phyloP scores from a whole-genome alignment of 1,284 basidiomycete species.

The Cystobasidium pallidum region DNA sequence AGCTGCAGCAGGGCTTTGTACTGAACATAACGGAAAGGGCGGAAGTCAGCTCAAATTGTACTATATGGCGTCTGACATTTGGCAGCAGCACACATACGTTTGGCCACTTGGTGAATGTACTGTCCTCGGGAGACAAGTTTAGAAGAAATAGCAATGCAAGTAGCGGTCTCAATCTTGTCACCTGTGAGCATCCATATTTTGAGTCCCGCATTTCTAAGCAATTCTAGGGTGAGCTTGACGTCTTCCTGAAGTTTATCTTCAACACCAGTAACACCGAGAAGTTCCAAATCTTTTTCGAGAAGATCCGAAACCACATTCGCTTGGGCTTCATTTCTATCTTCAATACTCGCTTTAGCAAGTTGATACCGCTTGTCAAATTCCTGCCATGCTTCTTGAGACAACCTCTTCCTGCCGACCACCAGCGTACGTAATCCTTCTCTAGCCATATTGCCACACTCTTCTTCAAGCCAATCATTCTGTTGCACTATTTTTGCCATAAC shows the following conservation, averaged over 20 bases:
- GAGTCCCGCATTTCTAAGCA: conserved; percentile 92
- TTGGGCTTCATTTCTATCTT: conserved; percentile 81
- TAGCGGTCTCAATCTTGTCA: conserved; percentile 98
- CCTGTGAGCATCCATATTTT: conserved; percentile 99
- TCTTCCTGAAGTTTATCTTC: conserved; percentile 99
- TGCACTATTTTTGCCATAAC: conserved; percentile 95
- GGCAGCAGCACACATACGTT: conserved; percentile 64
- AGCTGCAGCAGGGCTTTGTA: conserved; percentile 78
- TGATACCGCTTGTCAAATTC: conserved; percentile 78
- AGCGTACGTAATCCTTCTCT: conserved; percentile 92
- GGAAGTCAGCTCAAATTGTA: no score
- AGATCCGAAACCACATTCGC: conserved; percentile 70
- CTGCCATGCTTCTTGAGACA: conserved; percentile 70
- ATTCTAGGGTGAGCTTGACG: conserved; percentile 88
- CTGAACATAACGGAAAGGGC: no score
- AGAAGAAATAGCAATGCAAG: conserved; percentile 96
- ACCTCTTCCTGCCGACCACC: conserved; percentile 81
- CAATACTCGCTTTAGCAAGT: conserved; percentile 73
- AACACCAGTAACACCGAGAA: conserved; percentile 93
- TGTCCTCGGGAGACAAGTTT: conserved; percentile 95
- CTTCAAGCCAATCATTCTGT: conserved; percentile 98
- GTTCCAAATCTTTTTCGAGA: conserved; percentile 85
- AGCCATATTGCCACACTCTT: conserved; percentile 98
- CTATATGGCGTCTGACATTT: no score
- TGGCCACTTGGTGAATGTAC: conserved; percentile 96